phyloP scores from a whole-genome alignment of 2,329 filamentous ascomycete species.

The Coniochaeta prunicola region DNA sequence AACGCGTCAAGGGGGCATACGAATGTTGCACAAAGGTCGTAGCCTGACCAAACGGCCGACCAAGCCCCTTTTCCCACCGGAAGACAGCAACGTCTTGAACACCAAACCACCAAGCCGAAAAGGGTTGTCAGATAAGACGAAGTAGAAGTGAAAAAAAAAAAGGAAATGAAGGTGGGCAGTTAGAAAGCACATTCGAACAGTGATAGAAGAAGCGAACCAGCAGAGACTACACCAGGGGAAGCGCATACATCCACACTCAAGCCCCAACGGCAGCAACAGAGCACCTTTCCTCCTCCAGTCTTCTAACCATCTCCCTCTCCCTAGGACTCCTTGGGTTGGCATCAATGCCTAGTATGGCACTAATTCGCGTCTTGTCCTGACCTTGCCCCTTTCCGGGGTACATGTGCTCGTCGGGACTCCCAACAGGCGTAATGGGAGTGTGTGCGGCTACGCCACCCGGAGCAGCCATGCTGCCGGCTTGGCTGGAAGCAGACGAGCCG shows the following conservation, averaged over 20 bases:
- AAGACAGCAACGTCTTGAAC: neutral
- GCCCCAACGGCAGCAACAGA: conserved; percentile 22
- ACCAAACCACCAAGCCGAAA: neutral
- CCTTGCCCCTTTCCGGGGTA: conserved; percentile 20
- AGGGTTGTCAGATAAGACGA: neutral
- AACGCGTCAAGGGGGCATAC: neutral
- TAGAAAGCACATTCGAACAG: neutral
- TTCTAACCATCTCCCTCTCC: conserved; percentile 49
- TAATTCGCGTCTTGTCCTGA: conserved; percentile 53
- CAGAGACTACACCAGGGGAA: neutral
- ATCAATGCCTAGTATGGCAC: conserved; percentile 54
- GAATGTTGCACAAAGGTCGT: neutral
- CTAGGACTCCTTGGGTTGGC: conserved; percentile 49
- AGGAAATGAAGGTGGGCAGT: neutral
- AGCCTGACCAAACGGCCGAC: neutral
- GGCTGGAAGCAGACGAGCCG: conserved; percentile 8
- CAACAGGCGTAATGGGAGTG: conserved; percentile 46
- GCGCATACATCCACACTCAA: conserved; percentile 11
- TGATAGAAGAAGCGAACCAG: neutral
- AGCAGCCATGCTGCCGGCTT: conserved; percentile 2
- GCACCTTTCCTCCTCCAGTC: conserved; percentile 44
- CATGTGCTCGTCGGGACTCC: conserved; percentile 43
- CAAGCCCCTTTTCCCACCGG: neutral
- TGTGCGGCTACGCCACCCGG: conserved; percentile 19
- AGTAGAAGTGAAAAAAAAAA: neutral